Percentiles rank a stretch among this genome's conserved stretches.
Evolutionary conservation across 768 basidiomycete genomes (phyloP).

Genomic region (Psilocybe azurescens): DNA sequence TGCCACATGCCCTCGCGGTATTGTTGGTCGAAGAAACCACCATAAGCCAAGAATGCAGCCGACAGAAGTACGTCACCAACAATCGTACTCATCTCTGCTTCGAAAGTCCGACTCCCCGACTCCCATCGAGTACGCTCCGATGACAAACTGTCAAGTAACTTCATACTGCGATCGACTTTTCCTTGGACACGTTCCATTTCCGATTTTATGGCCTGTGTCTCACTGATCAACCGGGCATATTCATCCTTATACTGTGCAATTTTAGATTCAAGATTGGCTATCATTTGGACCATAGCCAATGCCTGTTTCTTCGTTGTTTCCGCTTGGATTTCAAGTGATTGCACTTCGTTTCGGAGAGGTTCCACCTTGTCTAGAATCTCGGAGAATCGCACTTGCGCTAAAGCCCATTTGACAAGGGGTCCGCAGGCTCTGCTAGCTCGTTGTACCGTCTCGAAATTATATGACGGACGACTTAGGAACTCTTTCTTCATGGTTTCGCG

Average conservation of each 20-base stretch:
- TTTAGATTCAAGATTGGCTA: constrained; percentile 89
- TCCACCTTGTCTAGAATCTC: constrained; percentile 98
- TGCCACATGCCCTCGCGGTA: constrained; percentile 98
- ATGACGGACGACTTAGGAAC: constrained; percentile 88
- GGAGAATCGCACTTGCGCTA: constrained; percentile 96
- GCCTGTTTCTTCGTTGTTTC: constrained; percentile 97
- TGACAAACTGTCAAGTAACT: constrained; percentile 89
- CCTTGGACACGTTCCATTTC: constrained; percentile 98
- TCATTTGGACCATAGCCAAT: constrained; percentile 86
- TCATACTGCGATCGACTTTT: constrained; percentile 98
- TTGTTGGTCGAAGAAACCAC: constrained; percentile 98
- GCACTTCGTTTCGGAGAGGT: constrained; percentile 94
- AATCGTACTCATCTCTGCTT: constrained; percentile 97
- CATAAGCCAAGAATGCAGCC: constrained; percentile 95
- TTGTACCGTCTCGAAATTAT: constrained; percentile 95
- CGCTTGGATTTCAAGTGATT: constrained; percentile 90
- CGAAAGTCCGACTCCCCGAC: constrained; percentile 91
- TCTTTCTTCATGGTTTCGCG: constrained; percentile 93
- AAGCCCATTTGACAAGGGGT: constrained; percentile 96
- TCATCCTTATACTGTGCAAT: constrained; percentile 96
- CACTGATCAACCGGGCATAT: constrained; percentile 94
- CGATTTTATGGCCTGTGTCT: constrained; percentile 94
- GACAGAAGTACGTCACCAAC: constrained; percentile 96
- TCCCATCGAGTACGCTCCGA: constrained; percentile 97
- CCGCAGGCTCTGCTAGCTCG: constrained; percentile 97